Evolutionary conservation across 805 yeast genomes (phyloP), one percentile per base, ranked within the genome.

Genomic region (Schizosaccharomyces lindneri): DNA sequence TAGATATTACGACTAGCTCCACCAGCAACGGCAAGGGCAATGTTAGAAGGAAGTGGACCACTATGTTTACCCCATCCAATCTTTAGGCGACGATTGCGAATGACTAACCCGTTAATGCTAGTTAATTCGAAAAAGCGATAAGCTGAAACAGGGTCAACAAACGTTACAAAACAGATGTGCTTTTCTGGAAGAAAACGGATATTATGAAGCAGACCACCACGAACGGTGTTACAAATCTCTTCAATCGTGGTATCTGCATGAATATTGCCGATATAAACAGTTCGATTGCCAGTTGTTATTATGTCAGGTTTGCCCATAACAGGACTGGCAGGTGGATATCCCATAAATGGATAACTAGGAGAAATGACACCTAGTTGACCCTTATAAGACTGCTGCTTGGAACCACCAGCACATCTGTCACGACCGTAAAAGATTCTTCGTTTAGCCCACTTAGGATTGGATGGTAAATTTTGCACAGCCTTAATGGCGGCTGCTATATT

Each of bases 31-130:
- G 97, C 97, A 63, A 85, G 74, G 6, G 89, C 84, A 63, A 90
- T 78, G 2, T 95, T 88, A 66, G 86, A 85, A 11, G 94, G 83
- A 65, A 90, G 76, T 0, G 95, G 88, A 11, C 97, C 97, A 5
- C 95, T 83, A 70, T 90, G 96, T 72, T 87, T 89, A 59, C 97
- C 98, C 97, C 98, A 90, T 24, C 97, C 96, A 62, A 90, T 88
- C 70, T 86, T 87, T 66, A 90, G 84, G 68, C 89, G 79, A 68
- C 94, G 79, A 70, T 83, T 84, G 69, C 86, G 95, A 64, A 90
- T 84, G 21, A 88, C 80, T 64, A 90, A 75, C 0, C 96, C 96
- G 69, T 88, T 94, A 65, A 88, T 75, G 68, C 87, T 88, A 65
- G 95, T 83, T 85, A 87, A 83, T 7, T 97, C 97, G 72, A 84